phyloP scores from a whole-genome alignment of 2,329 filamentous ascomycete genomes.

The Delphinella strobiligena region DNA sequence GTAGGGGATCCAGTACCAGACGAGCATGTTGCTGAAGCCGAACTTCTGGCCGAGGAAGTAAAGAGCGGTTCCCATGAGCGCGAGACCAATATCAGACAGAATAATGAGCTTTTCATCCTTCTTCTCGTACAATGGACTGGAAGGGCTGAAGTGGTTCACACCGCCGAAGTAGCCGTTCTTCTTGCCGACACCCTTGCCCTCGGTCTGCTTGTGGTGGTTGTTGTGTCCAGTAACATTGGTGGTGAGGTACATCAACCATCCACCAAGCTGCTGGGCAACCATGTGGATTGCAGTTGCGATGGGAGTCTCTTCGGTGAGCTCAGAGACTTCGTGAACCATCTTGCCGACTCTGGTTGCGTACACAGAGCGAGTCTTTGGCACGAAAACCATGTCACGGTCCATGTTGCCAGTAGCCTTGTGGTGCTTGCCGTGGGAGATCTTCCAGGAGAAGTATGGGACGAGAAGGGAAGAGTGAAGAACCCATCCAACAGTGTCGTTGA shows the following conservation, averaged over 20 bases:
- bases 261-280: conserved; percentile 73
- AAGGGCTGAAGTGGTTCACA: conserved; percentile 91
- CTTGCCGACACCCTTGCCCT: conserved; percentile 92
- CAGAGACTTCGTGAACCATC: conserved; percentile 67
- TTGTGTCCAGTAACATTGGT: conserved; percentile 95
- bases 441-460: conserved; percentile 98
- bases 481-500: conserved; percentile 92
- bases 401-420: conserved; percentile 98
- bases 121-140: conserved; percentile 80
- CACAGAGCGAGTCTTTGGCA: conserved; percentile 80
- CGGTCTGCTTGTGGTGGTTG: conserved; percentile 77
- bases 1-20: conserved; percentile 94
- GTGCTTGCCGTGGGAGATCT: conserved; percentile 98
- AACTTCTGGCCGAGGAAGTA: conserved; percentile 62
- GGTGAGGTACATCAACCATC: conserved; percentile 86
- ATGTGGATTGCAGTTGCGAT: conserved; percentile 65
- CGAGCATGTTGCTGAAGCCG: conserved; percentile 73
- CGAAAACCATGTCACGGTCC: conserved; percentile 97
- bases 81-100: conserved; percentile 68
- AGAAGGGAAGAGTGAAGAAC: conserved; percentile 76
- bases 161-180: conserved; percentile 65
- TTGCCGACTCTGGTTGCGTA: conserved; percentile 65
- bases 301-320: conserved; percentile 91
- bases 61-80: conserved; percentile 49
- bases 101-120: conserved; percentile 81